Evolutionary conservation across 768 basidiomycete species (phyloP), one percentile per base, ranked within the genome.

Genomic region (Pisolithus orientalis): DNA sequence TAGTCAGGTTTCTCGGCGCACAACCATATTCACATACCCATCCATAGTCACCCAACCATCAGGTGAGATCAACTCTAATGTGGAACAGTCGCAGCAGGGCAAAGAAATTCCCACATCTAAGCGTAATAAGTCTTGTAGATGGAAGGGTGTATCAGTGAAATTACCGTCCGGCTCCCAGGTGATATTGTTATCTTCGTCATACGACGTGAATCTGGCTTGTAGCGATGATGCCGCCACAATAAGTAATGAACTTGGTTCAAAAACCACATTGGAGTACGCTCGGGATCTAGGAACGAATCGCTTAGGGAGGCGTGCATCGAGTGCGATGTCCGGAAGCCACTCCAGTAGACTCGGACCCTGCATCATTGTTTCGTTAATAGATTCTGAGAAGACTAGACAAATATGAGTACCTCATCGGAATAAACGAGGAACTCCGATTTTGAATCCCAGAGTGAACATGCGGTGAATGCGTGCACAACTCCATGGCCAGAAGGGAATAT

Each of bases 41-140:
- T 97, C 94, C 70, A 98, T 82, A 0, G 90, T 88, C 39, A 85
- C 71, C 87, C 93, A 95, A 6, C 78, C 72, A 54, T 93, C 90
- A n/a, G 92, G 88, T 32, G 85, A 85, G 58, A 98, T 84, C 13
- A 99, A 75, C 64, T 99, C 96, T 25, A 98, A 73, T 8, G 92
- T 81, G 1, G 93, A 95, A 65, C 85, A 87, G 54, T 90, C 87
- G 53, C 80, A 79, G n/a, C 68, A 59, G 31, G 90, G 89, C 58
- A 84, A 83, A 29, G 80, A 78, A 52, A 92, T 73, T 54, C 86
- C 87, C 44, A 80, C 65, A 39, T 78, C 89, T 91, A 34, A 48
- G 29, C 44, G 49, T 38, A 29, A 39, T 55, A 50, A 56, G 58
- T 51, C 39, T 51, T 52, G 43, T 47, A 43, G 13, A 48, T 40